These are phyloP conservation scores for Geotrichum fermentans DNA, from an alignment of 1,139 yeast genomes.

Conservation along the genomic window DNA sequence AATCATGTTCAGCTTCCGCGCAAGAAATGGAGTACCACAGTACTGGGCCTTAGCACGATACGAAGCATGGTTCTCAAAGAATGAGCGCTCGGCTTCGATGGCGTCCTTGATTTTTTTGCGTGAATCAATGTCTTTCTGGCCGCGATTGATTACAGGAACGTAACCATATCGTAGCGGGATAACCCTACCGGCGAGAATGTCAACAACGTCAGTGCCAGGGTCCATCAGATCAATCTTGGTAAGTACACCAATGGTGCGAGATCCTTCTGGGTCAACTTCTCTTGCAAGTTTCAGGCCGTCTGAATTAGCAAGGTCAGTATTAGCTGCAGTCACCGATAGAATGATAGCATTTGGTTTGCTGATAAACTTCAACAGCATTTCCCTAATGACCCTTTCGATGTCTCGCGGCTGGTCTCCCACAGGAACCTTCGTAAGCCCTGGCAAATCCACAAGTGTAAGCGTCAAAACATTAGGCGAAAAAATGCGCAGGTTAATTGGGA, in stretches of 20 bases:
- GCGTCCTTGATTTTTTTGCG: constrained; percentile 89
- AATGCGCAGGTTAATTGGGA: constrained; percentile 88
- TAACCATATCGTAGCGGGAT: constrained; percentile 94
- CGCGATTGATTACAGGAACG: constrained; percentile 95
- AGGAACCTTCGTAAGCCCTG: constrained; percentile 98
- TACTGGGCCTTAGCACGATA: constrained; percentile 86
- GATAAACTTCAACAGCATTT: constrained; percentile 89
- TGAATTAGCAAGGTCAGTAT: constrained; percentile 94
- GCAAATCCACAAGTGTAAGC: constrained; percentile 93
- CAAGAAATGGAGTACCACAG: constrained; percentile 96
- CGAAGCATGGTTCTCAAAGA: constrained; percentile 88
- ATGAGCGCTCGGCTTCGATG: constrained; percentile 68
- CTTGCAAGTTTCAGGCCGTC: constrained; percentile 95
- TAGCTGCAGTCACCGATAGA: constrained; percentile 92
- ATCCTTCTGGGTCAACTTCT: constrained; percentile 97
- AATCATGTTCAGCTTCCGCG: constrained; percentile 85
- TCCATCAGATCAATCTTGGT: constrained; percentile 98
- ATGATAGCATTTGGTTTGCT: constrained; percentile 95
- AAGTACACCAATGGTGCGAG: constrained; percentile 92
- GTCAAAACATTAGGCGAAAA: constrained; percentile 95
- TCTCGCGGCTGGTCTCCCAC: constrained; percentile 99
- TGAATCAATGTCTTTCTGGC: constrained; percentile 89
- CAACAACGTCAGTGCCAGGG: constrained; percentile 97
- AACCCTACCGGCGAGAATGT: constrained; percentile 90
- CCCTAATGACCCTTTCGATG: constrained; percentile 88